These are phyloP conservation scores for Cordyceps javanica DNA, from an alignment of 2,329 filamentous ascomycete genomes.

Conservation along the genomic window DNA sequence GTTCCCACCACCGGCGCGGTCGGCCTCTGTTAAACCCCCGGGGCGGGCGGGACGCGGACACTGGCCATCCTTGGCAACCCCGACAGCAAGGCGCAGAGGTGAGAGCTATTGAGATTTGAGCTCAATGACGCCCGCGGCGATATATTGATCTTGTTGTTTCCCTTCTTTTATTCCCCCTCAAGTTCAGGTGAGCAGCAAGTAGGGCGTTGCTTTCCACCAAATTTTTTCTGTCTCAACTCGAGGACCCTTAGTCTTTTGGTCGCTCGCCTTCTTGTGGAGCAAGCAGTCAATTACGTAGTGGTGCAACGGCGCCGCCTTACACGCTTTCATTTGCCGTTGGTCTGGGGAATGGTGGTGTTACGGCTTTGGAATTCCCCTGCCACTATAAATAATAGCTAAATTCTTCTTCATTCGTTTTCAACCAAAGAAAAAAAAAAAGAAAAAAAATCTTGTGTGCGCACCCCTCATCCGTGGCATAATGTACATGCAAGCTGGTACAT, in stretches of 20 bases:
- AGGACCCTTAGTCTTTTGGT: neutral
- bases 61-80: neutral
- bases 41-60: neutral
- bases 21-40: slow-evolving; percentile 3
- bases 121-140: neutral
- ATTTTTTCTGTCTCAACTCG: neutral
- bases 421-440: too few species aligned
- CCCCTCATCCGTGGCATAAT: too few species aligned
- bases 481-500: too few species aligned
- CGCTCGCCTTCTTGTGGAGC: neutral
- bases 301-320: neutral
- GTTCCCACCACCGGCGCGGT: neutral
- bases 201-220: too few species aligned
- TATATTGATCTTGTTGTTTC: too few species aligned
- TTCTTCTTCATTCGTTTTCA: too few species aligned
- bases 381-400: too few species aligned
- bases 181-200: too few species aligned
- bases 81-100: neutral
- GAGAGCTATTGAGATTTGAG: neutral
- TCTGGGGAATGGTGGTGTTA: neutral
- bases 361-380: neutral
- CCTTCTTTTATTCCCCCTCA: neutral
- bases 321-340: neutral
- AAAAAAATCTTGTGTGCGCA: too few species aligned
- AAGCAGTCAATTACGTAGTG: neutral